phyloP scores from a whole-genome alignment of 495 filamentous ascomycete species.

The Aspergillus panamensis region DNA sequence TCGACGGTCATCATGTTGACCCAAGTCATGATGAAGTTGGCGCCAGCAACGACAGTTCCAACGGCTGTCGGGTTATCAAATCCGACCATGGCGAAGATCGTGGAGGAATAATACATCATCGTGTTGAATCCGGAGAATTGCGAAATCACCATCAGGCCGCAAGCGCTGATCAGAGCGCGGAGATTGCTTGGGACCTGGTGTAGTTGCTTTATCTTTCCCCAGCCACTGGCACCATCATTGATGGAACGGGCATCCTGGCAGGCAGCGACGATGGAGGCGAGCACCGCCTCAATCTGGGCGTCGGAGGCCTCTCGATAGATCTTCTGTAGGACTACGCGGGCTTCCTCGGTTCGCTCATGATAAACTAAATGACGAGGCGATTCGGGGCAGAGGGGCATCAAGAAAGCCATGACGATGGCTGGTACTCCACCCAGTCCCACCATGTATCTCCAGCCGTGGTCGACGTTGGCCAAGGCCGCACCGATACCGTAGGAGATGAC shows the following conservation, averaged over 20 bases:
- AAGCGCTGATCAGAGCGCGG: constrained; percentile 49
- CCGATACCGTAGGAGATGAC: constrained; percentile 51
- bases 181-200: constrained; percentile 46
- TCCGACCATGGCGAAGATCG: constrained; percentile 51
- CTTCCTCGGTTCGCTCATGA: constrained; percentile 41
- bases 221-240: constrained; percentile 30
- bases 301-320: constrained; percentile 40
- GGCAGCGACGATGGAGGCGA: constrained; percentile 31
- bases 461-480: constrained; percentile 48
- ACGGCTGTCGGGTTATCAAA: constrained; percentile 51
- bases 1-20: constrained; percentile 51
- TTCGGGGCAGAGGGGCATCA: constrained; percentile 50
- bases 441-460: constrained; percentile 52
- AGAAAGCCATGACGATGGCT: constrained; percentile 38
- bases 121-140: constrained; percentile 50
- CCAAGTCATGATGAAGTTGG: constrained; percentile 52
- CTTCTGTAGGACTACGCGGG: constrained; percentile 30
- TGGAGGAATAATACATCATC: constrained; percentile 52
- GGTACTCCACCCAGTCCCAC: constrained; percentile 52
- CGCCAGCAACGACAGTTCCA: constrained; percentile 48
- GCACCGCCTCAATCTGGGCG: constrained; percentile 39
- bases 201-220: constrained; percentile 44
- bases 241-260: constrained; percentile 38
- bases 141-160: constrained; percentile 47
- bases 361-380: constrained; percentile 52